These are phyloP conservation scores for Ceratocystis eucalypticola DNA, from an alignment of 2,329 filamentous ascomycete genomes.

Conservation along the genomic window DNA sequence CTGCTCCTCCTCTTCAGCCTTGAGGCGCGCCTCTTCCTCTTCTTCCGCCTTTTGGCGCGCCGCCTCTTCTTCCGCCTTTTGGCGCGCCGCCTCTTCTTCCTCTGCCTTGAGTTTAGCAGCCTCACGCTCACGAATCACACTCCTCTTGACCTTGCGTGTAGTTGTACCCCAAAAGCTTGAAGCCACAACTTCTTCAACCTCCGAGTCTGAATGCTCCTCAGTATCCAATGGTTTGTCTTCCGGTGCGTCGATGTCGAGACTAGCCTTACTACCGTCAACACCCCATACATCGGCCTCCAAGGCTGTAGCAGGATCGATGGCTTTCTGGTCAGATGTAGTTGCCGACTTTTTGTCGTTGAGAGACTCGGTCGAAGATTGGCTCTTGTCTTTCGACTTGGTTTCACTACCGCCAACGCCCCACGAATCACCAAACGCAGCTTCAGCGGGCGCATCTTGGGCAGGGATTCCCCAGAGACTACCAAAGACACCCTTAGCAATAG, in stretches of 20 bases:
- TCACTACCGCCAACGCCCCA: constrained; percentile 12
- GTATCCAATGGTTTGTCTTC: constrained; percentile 19
- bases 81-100: constrained; percentile 12
- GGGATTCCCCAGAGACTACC: constrained; percentile 11
- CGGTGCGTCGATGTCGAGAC: constrained; percentile 22
- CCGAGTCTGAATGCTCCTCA: constrained; percentile 22
- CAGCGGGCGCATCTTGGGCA: constrained; percentile 1
- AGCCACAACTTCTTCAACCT: constrained; percentile 26
- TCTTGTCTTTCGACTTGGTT: constrained; percentile 9
- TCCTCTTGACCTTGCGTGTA: constrained; percentile 27
- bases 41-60: constrained; percentile 11
- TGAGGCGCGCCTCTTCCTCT: constrained; percentile 1
- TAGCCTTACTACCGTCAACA: constrained; percentile 22
- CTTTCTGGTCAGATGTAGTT: background rate
- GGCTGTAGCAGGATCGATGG: constrained; percentile 3
- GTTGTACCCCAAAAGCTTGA: constrained; percentile 23
- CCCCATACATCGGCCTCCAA: background rate
- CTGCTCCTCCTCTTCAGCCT: constrained; percentile 15
- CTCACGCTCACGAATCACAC: constrained; percentile 20
- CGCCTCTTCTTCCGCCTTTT: constrained; percentile 11
- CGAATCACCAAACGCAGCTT: constrained; percentile 14
- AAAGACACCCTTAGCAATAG: constrained; percentile 7
- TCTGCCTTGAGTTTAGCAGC: constrained; percentile 10
- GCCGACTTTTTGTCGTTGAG: constrained; percentile 23
- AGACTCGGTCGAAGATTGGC: background rate